Conservation (phyloP, 768 basidiomycete species). For the Daedaleopsis nitida region DNA sequence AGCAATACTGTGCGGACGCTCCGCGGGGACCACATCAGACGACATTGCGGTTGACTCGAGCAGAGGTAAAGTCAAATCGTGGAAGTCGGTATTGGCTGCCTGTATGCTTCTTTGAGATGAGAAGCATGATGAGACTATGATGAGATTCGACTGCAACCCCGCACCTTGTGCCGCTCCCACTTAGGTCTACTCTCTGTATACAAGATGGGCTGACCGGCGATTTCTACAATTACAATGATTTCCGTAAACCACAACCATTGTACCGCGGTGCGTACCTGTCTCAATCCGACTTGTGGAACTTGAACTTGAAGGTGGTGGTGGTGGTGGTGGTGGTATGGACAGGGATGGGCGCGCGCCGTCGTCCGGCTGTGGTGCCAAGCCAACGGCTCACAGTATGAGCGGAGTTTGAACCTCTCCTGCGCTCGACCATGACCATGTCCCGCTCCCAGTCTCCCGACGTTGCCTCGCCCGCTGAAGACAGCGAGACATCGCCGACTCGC, state of each 20-base stretch:
- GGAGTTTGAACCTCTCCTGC: constrained; percentile 22
- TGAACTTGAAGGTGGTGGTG: neutral
- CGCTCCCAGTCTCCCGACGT: constrained; percentile 16
- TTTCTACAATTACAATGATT: neutral
- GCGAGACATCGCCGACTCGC: constrained; percentile 4
- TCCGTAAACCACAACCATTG: too few species aligned
- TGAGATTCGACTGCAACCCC: neutral
- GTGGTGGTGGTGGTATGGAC: neutral
- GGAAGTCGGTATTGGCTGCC: neutral
- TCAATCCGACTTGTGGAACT: neutral
- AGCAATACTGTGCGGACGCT: constrained; percentile 24
- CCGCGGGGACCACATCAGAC: constrained; percentile 22
- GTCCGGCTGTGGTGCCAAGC: neutral
- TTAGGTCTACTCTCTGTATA: neutral
- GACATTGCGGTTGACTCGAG: neutral
- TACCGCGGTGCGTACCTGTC: neutral
- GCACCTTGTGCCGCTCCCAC: neutral
- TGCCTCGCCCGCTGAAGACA: constrained; percentile 1
- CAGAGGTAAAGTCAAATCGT: neutral
- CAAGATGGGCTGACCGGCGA: neutral
- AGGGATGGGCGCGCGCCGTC: neutral
- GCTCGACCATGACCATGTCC: constrained; percentile 23
- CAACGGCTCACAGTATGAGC: neutral
- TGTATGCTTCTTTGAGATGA: neutral
- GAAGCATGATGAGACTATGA: neutral